Base-by-base conservation (phyloP, 73 alveolate genomes). In the Paramecium biaurelia region DNA sequence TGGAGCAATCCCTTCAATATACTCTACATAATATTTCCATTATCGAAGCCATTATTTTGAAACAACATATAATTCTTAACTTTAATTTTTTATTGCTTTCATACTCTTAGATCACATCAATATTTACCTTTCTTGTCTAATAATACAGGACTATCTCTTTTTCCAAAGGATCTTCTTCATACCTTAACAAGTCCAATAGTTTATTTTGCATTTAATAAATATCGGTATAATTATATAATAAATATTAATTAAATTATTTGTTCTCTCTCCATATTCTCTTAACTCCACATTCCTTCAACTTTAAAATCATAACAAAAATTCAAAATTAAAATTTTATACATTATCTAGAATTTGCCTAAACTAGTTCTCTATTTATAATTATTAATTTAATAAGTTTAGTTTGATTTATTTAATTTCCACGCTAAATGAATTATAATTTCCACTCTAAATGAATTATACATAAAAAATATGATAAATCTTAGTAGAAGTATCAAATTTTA, bases 41-140 rank as follows among this genome's bases (percentile, higher is more conserved):
- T 72, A 12, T 72, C 86, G 30, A 72, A 72, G 56, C 56, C 56
- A 72, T 72, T 72, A 35, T 72, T 72, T 72, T 72, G 86, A 72
- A 32, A 72, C 58, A 30, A 72, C 58, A 72, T 34, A 72, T n/a
- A 35, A 72, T 72, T 72, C 67, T 28, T 30, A 32, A 63, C 34
- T 4, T 63, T 26, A 30, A 32, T 63, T 63, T 26, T 30, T 26
- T 7, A 30, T 10, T 24, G 11, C 28, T 63, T 63, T 63, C 26
- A 63, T 15, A n/a, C 84, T 63, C 84, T 63, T 53, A n/a, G 11
- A n/a, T 53, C 15, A 23, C 26, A 63, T 63, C 9, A 32, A 63
- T 23, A 32, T 30, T 26, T 38, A 63, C 49, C 84, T 30, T 63
- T 12, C 84, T 63, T 63, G 41, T 26, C 45, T 26, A 15, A 14